A percentile compares a stretch with the other conserved stretches of the same genome.
These are phyloP conservation scores for Podaxis sp. DNA, from an alignment of 768 basidiomycete genomes.

Conservation along the genomic window DNA sequence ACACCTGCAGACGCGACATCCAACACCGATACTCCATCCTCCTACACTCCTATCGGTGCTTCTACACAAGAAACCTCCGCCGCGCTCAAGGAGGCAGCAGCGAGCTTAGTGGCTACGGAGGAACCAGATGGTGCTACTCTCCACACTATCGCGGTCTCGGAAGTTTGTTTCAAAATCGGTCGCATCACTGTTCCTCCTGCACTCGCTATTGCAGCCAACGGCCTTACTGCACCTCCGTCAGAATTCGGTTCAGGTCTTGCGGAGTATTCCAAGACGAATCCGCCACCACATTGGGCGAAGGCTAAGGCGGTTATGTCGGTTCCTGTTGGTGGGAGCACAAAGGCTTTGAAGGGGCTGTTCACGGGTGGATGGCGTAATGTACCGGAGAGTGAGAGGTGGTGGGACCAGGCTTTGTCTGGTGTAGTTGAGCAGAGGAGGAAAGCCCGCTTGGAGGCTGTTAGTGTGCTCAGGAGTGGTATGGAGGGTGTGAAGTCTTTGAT, in stretches of 20 bases:
- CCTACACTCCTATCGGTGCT: conserved; percentile 7
- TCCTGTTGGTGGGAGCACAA: conserved; percentile 29
- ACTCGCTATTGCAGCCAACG: conserved; percentile 55
- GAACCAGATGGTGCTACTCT: conserved; percentile 54
- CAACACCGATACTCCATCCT: conserved; percentile 20
- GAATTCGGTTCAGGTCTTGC: conserved; percentile 7
- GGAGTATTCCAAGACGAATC: conserved; percentile 34
- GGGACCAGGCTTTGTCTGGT: conserved; percentile 56
- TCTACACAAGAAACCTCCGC: conserved; percentile 5
- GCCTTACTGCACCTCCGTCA: conserved; percentile 37
- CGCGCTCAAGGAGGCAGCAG: conserved; percentile 25
- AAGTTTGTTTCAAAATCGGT: conserved; percentile 64
- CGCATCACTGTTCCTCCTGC: conserved; percentile 72
- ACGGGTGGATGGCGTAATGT: conserved; percentile 59
- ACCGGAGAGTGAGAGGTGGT: conserved; percentile 59
- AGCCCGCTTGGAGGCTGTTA: conserved; percentile 28
- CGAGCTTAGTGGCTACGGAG: background rate
- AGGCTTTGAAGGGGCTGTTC: conserved; percentile 41
- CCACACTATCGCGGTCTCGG: conserved; percentile 62
- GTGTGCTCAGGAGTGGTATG: conserved; percentile 30
- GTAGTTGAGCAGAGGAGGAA: conserved; percentile 37
- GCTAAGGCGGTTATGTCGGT: conserved; percentile 34
- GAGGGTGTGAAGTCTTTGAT: conserved; percentile 24
- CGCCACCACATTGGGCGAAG: conserved; percentile 45
- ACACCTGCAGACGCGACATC: conserved; percentile 30